Conservation (phyloP, 2,329 filamentous ascomycete species). For the Diplodia mutila region DNA sequence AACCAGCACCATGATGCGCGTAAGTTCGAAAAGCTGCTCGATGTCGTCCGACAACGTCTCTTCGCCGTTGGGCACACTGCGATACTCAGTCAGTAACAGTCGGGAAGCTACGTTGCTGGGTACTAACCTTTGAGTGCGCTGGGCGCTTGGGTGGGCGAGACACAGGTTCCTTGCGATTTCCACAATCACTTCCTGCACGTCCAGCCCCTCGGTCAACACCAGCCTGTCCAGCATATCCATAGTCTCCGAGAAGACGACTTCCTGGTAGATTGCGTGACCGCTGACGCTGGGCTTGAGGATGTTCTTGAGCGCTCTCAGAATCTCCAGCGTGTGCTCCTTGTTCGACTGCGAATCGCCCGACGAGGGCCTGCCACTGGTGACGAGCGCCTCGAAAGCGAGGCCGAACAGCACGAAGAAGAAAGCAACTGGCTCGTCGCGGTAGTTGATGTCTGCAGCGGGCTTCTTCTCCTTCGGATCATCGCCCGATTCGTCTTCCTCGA, state of each 20-base stretch:
- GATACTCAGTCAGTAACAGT: slow-evolving; percentile 8
- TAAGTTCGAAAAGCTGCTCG: slow-evolving; percentile 95
- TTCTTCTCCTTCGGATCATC: slow-evolving; percentile 29
- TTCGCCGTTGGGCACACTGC: slow-evolving; percentile 53
- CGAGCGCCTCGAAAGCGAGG: slow-evolving; percentile 92
- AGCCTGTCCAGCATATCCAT: slow-evolving; percentile 94
- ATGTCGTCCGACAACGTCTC: slow-evolving; percentile 92
- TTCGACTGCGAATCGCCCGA: slow-evolving; percentile 40
- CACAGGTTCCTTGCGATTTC: slow-evolving; percentile 91
- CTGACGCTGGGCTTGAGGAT: slow-evolving; percentile 93
- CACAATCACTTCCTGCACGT: slow-evolving; percentile 90
- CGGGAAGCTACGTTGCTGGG: slow-evolving; percentile 41
- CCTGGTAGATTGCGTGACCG: slow-evolving; percentile 93
- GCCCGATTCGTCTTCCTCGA: slow-evolving; percentile 29
- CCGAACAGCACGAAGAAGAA: slow-evolving; percentile 99
- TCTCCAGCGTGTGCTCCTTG: slow-evolving; percentile 81
- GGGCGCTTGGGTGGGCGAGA: slow-evolving; percentile 86
- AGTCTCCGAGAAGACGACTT: slow-evolving; percentile 93
- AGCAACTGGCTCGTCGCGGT: slow-evolving; percentile 93
- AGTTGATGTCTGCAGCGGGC: slow-evolving; percentile 75
- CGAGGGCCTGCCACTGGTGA: slow-evolving; percentile 71
- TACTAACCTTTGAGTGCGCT: slow-evolving; percentile 59
- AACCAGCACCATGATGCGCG: slow-evolving; percentile 92
- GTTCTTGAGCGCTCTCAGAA: slow-evolving; percentile 89
- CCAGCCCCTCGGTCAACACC: slow-evolving; percentile 85